A percentile compares a stretch with the other conserved stretches of the same genome.
Evolutionary conservation across 2,329 filamentous ascomycete genomes (phyloP).

Genomic region (Falciphora oryzae): DNA sequence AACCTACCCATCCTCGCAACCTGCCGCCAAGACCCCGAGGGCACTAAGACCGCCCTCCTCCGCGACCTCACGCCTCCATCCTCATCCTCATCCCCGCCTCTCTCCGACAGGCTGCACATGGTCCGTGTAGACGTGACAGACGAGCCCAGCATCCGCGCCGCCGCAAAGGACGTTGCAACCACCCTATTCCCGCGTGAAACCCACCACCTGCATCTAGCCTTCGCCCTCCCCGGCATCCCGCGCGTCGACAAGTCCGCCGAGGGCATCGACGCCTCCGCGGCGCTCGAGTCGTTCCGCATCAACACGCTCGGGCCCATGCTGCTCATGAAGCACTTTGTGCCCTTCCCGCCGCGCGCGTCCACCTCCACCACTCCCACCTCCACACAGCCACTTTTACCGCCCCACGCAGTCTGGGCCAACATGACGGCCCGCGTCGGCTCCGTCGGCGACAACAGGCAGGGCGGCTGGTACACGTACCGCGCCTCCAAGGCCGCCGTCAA

Average conservation of each 20-base stretch:
- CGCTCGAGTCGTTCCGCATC: conserved; percentile 54
- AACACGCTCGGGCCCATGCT: conserved; percentile 72
- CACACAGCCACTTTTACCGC: conserved; percentile 22
- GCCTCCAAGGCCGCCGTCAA: conserved; percentile 71
- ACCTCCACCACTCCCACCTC: conserved; percentile 27
- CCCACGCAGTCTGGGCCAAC: conserved; percentile 60
- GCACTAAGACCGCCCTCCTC: conserved; percentile 28
- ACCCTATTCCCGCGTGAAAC: conserved; percentile 43
- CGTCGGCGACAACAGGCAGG: conserved; percentile 63
- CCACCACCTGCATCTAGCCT: conserved; percentile 61
- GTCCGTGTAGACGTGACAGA: conserved; percentile 44
- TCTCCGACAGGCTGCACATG: conserved; percentile 31
- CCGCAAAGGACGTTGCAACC: conserved; percentile 40
- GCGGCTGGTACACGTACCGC: conserved; percentile 80
- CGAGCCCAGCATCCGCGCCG: conserved; percentile 56
- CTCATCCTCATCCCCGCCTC: conserved; percentile 24
- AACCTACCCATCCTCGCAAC: conserved; percentile 42
- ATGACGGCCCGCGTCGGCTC: conserved; percentile 76
- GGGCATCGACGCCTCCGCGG: conserved; percentile 55
- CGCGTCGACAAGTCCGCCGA: conserved; percentile 64
- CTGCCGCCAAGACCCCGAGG: conserved; percentile 31
- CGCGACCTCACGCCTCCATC: conserved; percentile 18
- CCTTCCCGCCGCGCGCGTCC: conserved; percentile 59
- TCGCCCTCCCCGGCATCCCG: conserved; percentile 66
- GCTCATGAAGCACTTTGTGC: conserved; percentile 68